Conservation (phyloP, 768 basidiomycete species). For the Crassisporium funariophilum region DNA sequence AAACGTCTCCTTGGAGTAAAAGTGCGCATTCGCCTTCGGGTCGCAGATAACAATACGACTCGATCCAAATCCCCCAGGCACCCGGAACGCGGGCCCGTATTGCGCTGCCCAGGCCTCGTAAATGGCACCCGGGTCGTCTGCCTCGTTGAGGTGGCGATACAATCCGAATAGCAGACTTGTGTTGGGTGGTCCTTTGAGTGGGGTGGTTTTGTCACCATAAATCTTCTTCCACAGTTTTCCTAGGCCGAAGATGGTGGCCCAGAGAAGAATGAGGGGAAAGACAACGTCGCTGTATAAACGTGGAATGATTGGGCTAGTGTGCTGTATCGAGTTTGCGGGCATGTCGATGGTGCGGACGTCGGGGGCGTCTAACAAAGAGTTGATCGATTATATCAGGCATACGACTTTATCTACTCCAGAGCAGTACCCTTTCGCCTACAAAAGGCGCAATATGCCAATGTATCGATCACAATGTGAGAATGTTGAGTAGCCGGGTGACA, state of each 20-base stretch:
- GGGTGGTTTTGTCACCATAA: slow-evolving; percentile 24
- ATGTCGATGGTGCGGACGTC: too few relatives aligned
- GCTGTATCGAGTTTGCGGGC: too few relatives aligned
- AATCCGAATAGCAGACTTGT: slow-evolving; percentile 45
- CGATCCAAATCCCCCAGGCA: slow-evolving; percentile 39
- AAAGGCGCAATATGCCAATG: too few relatives aligned
- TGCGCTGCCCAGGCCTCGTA: slow-evolving; percentile 49
- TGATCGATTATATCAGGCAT: too few relatives aligned
- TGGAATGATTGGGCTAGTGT: background rate
- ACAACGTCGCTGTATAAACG: background rate
- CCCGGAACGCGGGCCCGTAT: slow-evolving; percentile 48
- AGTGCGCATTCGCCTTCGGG: slow-evolving; percentile 53
- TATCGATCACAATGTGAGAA: too few relatives aligned
- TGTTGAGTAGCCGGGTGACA: too few relatives aligned
- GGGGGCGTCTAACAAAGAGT: too few relatives aligned
- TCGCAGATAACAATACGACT: slow-evolving; percentile 42
- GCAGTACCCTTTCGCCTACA: too few relatives aligned
- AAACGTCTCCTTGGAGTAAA: slow-evolving; percentile 51
- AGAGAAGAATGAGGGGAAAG: background rate
- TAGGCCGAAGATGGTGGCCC: background rate
- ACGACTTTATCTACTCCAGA: too few relatives aligned
- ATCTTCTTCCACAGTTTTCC: background rate
- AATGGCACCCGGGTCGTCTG: slow-evolving; percentile 31
- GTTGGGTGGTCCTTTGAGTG: slow-evolving; percentile 44
- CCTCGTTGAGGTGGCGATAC: slow-evolving; percentile 26